Percentiles rank a stretch among this genome's conserved stretches.
phyloP scores from a whole-genome alignment of 345 rosid genomes.

The Isatis tinctoria region DNA sequence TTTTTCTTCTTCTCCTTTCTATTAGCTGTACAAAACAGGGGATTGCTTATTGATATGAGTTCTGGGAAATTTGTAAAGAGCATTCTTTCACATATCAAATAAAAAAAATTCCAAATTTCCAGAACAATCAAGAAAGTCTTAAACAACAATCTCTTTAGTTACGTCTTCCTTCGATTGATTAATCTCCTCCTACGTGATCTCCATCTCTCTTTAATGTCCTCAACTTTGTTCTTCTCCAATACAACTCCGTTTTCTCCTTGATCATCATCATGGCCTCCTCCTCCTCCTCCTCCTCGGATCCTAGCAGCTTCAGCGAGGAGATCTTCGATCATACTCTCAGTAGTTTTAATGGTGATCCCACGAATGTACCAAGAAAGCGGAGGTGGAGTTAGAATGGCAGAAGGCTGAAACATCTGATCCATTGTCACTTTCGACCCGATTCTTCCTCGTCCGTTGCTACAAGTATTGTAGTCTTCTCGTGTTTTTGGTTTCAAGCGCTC shows the following conservation, averaged over 20 bases:
- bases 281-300: conserved; percentile 22
- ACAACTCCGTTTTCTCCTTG: background rate
- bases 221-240: conserved; percentile 3
- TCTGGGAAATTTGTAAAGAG: conserved; percentile 10
- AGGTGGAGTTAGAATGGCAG: conserved; percentile 70
- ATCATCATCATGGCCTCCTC: conserved; percentile 1
- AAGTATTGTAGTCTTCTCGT: conserved; percentile 56
- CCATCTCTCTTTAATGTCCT: conserved; percentile 24
- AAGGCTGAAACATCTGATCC: conserved; percentile 85
- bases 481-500: conserved; percentile 49
- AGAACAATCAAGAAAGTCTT: background rate
- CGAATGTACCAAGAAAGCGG: conserved; percentile 92
- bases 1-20: background rate
- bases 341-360: conserved; percentile 76
- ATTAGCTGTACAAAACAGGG: background rate
- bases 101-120: background rate
- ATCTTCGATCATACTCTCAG: conserved; percentile 75
- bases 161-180: background rate
- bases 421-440: conserved; percentile 70
- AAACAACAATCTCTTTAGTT: background rate
- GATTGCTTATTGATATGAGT: background rate
- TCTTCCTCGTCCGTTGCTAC: conserved; percentile 77
- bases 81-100: background rate
- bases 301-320: conserved; percentile 35
- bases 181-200: conserved; percentile 10